These are phyloP conservation scores for Clavaria fumosa DNA, from an alignment of 768 basidiomycete species.

Conservation along the genomic window DNA sequence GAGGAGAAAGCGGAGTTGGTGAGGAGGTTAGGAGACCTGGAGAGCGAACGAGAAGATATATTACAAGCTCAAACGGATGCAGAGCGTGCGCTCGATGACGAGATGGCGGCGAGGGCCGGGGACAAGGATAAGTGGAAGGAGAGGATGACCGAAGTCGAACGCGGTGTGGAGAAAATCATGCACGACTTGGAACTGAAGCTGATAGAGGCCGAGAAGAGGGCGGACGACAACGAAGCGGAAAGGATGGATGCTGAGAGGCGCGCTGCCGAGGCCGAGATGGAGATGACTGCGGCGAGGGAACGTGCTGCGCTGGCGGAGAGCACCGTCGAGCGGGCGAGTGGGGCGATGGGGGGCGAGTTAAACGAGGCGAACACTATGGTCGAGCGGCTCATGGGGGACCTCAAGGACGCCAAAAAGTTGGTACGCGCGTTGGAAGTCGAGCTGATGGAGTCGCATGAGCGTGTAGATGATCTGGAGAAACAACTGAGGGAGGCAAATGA, in stretches of 20 bases:
- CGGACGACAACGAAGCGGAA: conserved; percentile 26
- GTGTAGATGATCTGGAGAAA: conserved; percentile 40
- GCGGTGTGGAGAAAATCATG: conserved; percentile 52
- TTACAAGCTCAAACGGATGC: conserved; percentile 30
- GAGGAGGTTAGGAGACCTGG: conserved; percentile 33
- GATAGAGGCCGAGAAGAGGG: conserved; percentile 33
- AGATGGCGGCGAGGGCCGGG: conserved; percentile 39
- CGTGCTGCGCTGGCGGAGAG: conserved; percentile 51
- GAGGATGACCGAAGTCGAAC: conserved; percentile 56
- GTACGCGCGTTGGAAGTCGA: conserved; percentile 51
- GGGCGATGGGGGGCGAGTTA: conserved; percentile 54
- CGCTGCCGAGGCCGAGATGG: conserved; percentile 30
- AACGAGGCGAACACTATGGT: conserved; percentile 50
- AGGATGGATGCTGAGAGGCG: conserved; percentile 31
- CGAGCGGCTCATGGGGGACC: conserved; percentile 36
- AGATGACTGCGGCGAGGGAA: conserved; percentile 39
- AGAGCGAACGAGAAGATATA: conserved; percentile 31
- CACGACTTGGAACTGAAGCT: conserved; percentile 45
- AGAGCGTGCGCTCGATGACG: conserved; percentile 33
- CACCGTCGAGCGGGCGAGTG: conserved; percentile 45
- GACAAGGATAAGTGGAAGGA: conserved; percentile 61
- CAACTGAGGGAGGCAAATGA: conserved; percentile 34
- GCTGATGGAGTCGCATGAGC: conserved; percentile 32
- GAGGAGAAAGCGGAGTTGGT: conserved; percentile 54
- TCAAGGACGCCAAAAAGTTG: conserved; percentile 42